Conservation (phyloP, 305 asterid species). For the Euphrasia arctica region DNA sequence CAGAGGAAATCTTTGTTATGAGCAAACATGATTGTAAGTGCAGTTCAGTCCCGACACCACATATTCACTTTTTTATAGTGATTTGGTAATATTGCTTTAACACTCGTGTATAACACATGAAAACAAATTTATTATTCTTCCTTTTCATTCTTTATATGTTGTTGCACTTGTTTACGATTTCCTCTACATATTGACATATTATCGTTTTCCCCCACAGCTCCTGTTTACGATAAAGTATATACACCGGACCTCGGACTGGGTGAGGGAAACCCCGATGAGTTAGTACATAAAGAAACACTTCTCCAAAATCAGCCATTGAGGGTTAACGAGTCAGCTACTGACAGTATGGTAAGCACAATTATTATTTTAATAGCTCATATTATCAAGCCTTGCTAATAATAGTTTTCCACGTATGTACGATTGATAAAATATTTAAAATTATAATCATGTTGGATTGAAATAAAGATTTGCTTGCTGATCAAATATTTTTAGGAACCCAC, state of each 20-base stretch:
- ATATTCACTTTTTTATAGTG: neutral
- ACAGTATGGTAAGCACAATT: constrained; percentile 44
- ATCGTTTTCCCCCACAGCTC: constrained; percentile 35
- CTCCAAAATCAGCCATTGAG: constrained; percentile 34
- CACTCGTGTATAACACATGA: too few species aligned
- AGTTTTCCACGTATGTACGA: too few species aligned
- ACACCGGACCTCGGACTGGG: constrained; percentile 34
- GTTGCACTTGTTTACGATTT: constrained; percentile 2
- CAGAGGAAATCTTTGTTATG: constrained; percentile 39
- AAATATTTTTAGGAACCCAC: constrained; percentile 50
- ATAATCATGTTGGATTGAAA: too few species aligned
- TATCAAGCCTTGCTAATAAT: neutral
- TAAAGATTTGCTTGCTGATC: neutral
- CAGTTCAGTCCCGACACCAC: neutral
- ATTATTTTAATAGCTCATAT: constrained; percentile 17
- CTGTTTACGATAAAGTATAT: constrained; percentile 32
- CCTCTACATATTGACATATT: constrained; percentile 8
- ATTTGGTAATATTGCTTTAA: too few species aligned
- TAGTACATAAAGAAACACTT: constrained; percentile 34
- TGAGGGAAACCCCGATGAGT: constrained; percentile 37
- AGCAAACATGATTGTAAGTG: constrained; percentile 58
- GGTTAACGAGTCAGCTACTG: constrained; percentile 35
- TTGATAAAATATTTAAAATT: too few species aligned
- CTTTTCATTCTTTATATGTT: constrained; percentile 6
- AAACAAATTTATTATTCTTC: neutral